These are phyloP conservation scores for Yarrowia osloensis DNA, from an alignment of 805 yeast genomes.

Conservation along the genomic window DNA sequence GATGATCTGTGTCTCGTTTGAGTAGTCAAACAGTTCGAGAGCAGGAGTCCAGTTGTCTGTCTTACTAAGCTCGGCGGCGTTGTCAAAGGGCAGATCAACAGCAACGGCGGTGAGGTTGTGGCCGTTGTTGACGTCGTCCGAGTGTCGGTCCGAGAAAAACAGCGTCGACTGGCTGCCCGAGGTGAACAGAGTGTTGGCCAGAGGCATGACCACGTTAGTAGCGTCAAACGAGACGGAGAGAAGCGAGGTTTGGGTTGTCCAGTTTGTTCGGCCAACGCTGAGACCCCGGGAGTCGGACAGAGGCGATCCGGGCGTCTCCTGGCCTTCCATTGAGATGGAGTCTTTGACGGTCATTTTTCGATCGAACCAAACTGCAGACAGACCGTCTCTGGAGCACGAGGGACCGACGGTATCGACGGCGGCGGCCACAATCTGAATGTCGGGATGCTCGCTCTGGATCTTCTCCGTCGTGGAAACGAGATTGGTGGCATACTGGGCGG, in stretches of 20 bases:
- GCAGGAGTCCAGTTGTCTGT: slow-evolving; percentile 17
- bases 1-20: slow-evolving; percentile 44
- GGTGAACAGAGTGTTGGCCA: slow-evolving; percentile 43
- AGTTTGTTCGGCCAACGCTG: slow-evolving; percentile 33
- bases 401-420: slow-evolving; percentile 42
- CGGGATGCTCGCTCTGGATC: slow-evolving; percentile 34
- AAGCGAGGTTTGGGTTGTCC: slow-evolving; percentile 32
- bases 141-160: slow-evolving; percentile 10
- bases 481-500: slow-evolving; percentile 43
- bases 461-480: slow-evolving; percentile 32
- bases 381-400: slow-evolving; percentile 41
- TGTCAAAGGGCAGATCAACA: slow-evolving; percentile 23
- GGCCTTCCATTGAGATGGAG: slow-evolving; percentile 21
- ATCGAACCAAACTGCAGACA: slow-evolving; percentile 37
- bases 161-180: slow-evolving; percentile 37
- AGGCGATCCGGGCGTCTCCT: slow-evolving; percentile 6
- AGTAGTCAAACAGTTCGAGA: slow-evolving; percentile 33
- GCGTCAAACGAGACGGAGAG: slow-evolving; percentile 32
- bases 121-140: not conserved
- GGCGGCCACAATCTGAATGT: slow-evolving; percentile 38
- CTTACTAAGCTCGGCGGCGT: not conserved
- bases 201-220: slow-evolving; percentile 38
- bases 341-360: slow-evolving; percentile 36
- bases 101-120: not conserved
- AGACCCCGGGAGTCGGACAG: slow-evolving; percentile 28